Conservation (phyloP, 2,329 filamentous ascomycete species). For the Colletotrichum phormii region DNA sequence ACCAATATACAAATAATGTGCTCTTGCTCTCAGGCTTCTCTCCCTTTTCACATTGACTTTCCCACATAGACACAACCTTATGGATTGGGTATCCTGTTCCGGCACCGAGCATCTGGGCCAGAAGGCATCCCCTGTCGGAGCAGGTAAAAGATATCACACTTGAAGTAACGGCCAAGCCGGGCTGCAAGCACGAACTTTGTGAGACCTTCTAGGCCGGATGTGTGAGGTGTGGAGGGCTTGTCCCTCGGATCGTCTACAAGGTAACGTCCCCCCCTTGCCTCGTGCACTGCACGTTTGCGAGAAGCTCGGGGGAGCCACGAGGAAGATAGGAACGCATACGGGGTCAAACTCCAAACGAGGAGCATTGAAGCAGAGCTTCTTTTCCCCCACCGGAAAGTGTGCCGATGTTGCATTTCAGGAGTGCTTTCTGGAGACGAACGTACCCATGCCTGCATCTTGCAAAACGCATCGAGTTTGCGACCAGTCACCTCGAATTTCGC, state of each 20-base stretch:
- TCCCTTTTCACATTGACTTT: not conserved
- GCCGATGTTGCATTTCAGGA: conserved; percentile 28
- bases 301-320: conserved; percentile 7
- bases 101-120: conserved; percentile 23
- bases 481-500: not conserved
- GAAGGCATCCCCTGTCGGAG: conserved; percentile 19
- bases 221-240: not conserved
- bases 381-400: not conserved
- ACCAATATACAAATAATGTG: conserved; percentile 13
- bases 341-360: not conserved
- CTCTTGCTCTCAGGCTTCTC: not conserved
- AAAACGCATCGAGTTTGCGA: conserved; percentile 19
- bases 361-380: not conserved
- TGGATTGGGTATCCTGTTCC: not conserved
- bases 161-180: conserved; percentile 9
- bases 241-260: conserved; percentile 7
- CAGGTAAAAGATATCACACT: conserved; percentile 5
- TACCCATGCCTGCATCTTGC: conserved; percentile 4
- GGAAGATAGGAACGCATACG: not conserved
- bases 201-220: not conserved
- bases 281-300: not conserved
- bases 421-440: not conserved
- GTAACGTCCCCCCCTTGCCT: not conserved
- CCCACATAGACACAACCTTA: not conserved
- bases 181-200: conserved; percentile 21